These are phyloP conservation scores for Xylaria sp. DNA, from an alignment of 2,329 filamentous ascomycete genomes.

Conservation along the genomic window DNA sequence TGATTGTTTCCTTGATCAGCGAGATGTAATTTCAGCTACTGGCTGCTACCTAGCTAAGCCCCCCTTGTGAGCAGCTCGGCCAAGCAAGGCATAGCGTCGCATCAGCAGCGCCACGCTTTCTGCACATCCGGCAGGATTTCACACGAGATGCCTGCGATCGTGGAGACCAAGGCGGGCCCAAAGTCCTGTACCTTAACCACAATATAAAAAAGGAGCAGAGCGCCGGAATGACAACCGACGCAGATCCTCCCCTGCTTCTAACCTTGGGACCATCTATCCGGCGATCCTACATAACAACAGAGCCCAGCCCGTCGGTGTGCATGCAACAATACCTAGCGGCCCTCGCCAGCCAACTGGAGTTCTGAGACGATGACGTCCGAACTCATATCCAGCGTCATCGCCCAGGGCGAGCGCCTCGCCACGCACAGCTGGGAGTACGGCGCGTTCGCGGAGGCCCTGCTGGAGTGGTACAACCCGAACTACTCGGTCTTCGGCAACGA, in stretches of 20 bases:
- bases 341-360: background rate
- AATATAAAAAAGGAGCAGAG: too few species aligned
- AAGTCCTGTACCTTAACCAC: too few species aligned
- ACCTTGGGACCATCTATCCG: too few species aligned
- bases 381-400: conserved; percentile 29
- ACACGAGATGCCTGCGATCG: background rate
- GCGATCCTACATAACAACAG: background rate
- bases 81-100: background rate
- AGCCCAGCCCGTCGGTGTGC: background rate
- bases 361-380: conserved; percentile 17
- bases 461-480: conserved; percentile 31
- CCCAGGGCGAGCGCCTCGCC: conserved; percentile 29
- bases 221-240: too few species aligned
- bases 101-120: background rate
- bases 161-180: background rate
- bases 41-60: too few species aligned
- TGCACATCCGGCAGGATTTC: background rate
- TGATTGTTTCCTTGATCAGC: too few species aligned
- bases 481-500: conserved; percentile 29
- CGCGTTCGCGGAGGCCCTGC: conserved; percentile 29
- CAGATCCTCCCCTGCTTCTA: too few species aligned
- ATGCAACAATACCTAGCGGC: background rate
- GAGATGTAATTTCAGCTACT: too few species aligned
- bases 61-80: background rate
- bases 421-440: conserved; percentile 35